Conservation (phyloP, 2,329 filamentous ascomycete genomes). For the Blastomyces emzantsi region DNA sequence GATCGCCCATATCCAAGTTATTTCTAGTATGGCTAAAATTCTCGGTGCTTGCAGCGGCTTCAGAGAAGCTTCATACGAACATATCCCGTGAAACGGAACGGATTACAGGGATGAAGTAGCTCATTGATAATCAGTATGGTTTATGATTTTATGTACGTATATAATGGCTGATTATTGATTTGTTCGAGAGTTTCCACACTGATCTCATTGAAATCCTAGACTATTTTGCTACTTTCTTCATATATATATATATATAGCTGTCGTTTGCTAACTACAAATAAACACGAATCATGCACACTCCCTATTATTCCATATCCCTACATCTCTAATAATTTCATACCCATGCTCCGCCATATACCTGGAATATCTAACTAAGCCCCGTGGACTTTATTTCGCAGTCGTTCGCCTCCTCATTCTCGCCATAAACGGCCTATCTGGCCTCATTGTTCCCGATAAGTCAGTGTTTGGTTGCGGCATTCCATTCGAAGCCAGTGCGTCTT, state of each 20-base stretch:
- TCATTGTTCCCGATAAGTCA: conserved; percentile 9
- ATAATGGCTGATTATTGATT: neutral
- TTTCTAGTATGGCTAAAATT: neutral
- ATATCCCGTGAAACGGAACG: neutral
- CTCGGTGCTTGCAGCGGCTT: neutral
- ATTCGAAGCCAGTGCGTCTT: conserved; percentile 11
- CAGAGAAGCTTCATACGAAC: neutral
- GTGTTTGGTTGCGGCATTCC: conserved; percentile 11
- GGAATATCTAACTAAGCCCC: neutral
- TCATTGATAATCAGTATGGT: neutral
- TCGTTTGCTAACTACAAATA: neutral
- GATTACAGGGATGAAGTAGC: neutral
- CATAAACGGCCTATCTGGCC: conserved; percentile 14
- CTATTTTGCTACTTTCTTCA: neutral
- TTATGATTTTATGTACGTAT: neutral
- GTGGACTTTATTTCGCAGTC: neutral
- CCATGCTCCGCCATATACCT: neutral
- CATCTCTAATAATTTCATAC: neutral
- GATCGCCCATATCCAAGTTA: neutral
- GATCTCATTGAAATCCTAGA: neutral
- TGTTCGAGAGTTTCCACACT: neutral
- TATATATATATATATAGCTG: neutral
- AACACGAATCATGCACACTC: neutral
- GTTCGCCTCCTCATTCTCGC: conserved; percentile 13
- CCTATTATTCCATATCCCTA: neutral